Percentiles rank a stretch among this genome's conserved stretches.
Evolutionary conservation across 805 yeast genomes (phyloP).

Genomic region (Saccharomyces kudriavzevii): DNA sequence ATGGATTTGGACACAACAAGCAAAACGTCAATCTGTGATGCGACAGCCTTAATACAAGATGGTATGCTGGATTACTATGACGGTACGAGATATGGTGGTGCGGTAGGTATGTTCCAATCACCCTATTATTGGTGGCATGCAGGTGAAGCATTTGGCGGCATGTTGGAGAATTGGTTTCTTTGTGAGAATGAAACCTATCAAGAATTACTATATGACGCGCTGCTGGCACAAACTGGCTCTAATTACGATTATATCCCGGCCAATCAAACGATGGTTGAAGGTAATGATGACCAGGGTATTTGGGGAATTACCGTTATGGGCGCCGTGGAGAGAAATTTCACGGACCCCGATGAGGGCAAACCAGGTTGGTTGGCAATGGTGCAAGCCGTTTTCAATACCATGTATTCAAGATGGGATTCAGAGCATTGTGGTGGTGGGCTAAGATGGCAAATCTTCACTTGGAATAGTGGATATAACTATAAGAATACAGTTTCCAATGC

Average conservation of each 20-base stretch:
- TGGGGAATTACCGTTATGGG: constrained; percentile 60
- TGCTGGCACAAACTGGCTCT: constrained; percentile 35
- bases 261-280: constrained; percentile 59
- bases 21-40: constrained; percentile 44
- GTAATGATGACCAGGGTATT: constrained; percentile 66
- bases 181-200: constrained; percentile 63
- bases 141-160: constrained; percentile 63
- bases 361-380: constrained; percentile 50
- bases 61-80: constrained; percentile 65
- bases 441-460: constrained; percentile 60
- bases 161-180: constrained; percentile 65
- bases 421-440: constrained; percentile 52
- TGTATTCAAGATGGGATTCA: constrained; percentile 53
- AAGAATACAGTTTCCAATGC: constrained; percentile 62
- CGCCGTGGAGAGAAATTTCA: constrained; percentile 53
- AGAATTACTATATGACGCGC: constrained; percentile 47
- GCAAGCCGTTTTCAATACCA: constrained; percentile 50
- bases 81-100: constrained; percentile 53
- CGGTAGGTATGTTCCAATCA: constrained; percentile 58
- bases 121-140: constrained; percentile 90
- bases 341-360: constrained; percentile 36
- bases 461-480: constrained; percentile 55
- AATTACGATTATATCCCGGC: constrained; percentile 51
- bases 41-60: constrained; percentile 46
- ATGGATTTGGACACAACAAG: constrained; percentile 35